Evolutionary conservation across 2,329 filamentous ascomycete genomes (phyloP).

Genomic region (Cladophialophora carrionii): DNA sequence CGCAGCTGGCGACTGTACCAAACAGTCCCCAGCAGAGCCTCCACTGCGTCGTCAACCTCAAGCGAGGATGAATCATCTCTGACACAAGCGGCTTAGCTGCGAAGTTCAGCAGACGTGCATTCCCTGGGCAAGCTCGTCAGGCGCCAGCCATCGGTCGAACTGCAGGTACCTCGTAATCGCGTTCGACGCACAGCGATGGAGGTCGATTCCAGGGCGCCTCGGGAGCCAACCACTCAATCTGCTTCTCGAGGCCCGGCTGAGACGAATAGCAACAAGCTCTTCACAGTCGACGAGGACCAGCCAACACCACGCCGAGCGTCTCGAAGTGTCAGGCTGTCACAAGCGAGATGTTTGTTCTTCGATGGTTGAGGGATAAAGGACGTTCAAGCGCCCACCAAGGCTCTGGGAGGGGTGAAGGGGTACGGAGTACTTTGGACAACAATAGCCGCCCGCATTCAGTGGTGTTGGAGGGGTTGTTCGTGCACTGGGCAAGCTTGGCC

Average conservation of each 20-base stretch:
- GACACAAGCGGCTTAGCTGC: background rate
- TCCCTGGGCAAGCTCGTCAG: background rate
- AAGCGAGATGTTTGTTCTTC: background rate
- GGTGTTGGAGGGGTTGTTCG: background rate
- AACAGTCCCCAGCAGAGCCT: background rate
- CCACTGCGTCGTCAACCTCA: slow-evolving; percentile 1
- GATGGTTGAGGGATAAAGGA: background rate
- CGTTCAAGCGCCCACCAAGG: background rate
- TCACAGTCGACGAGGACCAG: too few relatives aligned
- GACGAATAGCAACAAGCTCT: background rate
- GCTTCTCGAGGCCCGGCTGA: background rate
- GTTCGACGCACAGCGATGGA: too few relatives aligned
- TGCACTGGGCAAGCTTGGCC: background rate
- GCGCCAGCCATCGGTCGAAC: background rate
- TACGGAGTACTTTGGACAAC: background rate
- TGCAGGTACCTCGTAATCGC: too few relatives aligned
- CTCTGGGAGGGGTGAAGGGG: background rate
- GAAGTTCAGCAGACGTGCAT: background rate
- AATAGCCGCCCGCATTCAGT: background rate
- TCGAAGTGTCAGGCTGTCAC: background rate
- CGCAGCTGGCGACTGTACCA: background rate
- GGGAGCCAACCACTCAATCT: background rate
- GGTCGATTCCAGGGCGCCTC: background rate
- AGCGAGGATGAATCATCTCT: slow-evolving; percentile 11
- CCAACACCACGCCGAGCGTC: background rate